These are phyloP conservation scores for Cystofilobasidium ferigula DNA, from an alignment of 768 basidiomycete genomes.

Conservation along the genomic window DNA sequence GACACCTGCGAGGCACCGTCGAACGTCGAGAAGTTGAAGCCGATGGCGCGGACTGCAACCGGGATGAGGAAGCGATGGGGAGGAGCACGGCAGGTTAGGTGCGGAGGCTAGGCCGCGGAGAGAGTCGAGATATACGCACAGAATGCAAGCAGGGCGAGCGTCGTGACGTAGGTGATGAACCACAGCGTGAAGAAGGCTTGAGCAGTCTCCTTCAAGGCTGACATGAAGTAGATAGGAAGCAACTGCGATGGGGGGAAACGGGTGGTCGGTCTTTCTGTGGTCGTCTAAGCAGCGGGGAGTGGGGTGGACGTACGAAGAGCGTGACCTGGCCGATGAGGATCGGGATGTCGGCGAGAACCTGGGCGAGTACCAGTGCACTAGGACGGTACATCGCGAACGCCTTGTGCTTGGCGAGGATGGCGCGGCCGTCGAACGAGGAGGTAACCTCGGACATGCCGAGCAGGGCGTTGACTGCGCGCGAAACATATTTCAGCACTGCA, in stretches of 20 bases:
- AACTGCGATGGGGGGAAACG: slow-evolving; percentile 32
- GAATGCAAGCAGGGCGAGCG: slow-evolving; percentile 25
- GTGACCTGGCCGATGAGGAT: slow-evolving; percentile 34
- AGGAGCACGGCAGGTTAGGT: too few relatives aligned
- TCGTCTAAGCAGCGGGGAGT: not conserved
- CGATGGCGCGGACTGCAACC: slow-evolving; percentile 6
- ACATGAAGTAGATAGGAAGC: slow-evolving; percentile 22
- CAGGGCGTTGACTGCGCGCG: slow-evolving; percentile 28
- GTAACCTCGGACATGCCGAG: slow-evolving; percentile 34
- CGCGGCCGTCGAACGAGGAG: slow-evolving; percentile 49
- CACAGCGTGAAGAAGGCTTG: slow-evolving; percentile 26
- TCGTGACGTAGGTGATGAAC: slow-evolving; percentile 26
- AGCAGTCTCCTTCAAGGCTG: slow-evolving; percentile 7
- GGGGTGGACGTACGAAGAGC: slow-evolving; percentile 42
- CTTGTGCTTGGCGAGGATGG: slow-evolving; percentile 46
- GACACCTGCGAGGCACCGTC: slow-evolving; percentile 24
- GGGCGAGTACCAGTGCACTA: slow-evolving; percentile 39
- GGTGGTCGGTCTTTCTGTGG: not conserved
- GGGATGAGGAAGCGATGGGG: too few relatives aligned
- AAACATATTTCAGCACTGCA: too few relatives aligned
- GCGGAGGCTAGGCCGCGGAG: too few relatives aligned
- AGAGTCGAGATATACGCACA: not conserved
- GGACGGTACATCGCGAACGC: slow-evolving; percentile 43
- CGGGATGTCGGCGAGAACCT: slow-evolving; percentile 41
- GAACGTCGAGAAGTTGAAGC: slow-evolving; percentile 23